Evolutionary conservation across 2,329 filamentous ascomycete species (phyloP).

Genomic region (Aureobasidium pullulans): DNA sequence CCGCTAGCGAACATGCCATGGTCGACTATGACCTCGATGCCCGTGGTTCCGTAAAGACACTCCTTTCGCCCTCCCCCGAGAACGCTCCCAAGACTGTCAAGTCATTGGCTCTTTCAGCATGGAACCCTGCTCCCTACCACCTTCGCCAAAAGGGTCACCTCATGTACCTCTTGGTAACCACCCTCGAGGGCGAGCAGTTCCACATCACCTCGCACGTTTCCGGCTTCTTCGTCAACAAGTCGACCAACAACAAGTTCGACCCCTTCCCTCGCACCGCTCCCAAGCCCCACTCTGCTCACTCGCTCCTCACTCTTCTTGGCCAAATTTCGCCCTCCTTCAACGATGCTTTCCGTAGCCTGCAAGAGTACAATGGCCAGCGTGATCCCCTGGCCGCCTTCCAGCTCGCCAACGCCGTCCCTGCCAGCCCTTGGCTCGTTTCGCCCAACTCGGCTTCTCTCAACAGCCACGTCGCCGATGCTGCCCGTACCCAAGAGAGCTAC

Average conservation of each 20-base stretch:
- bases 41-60: slow-evolving; percentile 57
- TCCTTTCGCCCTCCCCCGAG: slow-evolving; percentile 61
- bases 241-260: slow-evolving; percentile 90
- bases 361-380: slow-evolving; percentile 75
- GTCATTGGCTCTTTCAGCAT: slow-evolving; percentile 76
- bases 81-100: slow-evolving; percentile 85
- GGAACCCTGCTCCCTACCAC: slow-evolving; percentile 93
- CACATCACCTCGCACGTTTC: slow-evolving; percentile 91
- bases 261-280: slow-evolving; percentile 71
- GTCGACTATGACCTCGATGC: slow-evolving; percentile 71
- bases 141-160: slow-evolving; percentile 87
- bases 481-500: slow-evolving; percentile 87
- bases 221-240: slow-evolving; percentile 96
- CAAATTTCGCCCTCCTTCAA: slow-evolving; percentile 79
- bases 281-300: slow-evolving; percentile 75
- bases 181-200: slow-evolving; percentile 88
- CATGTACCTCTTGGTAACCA: slow-evolving; percentile 81
- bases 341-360: slow-evolving; percentile 65
- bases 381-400: slow-evolving; percentile 91
- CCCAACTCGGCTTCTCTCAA: slow-evolving; percentile 56
- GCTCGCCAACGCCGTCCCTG: slow-evolving; percentile 88
- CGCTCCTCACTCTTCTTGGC: slow-evolving; percentile 70
- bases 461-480: slow-evolving; percentile 73
- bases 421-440: slow-evolving; percentile 85
- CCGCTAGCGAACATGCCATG: slow-evolving; percentile 36